phyloP scores from a whole-genome alignment of 257 asterid species.

The Schizonepeta tenuifolia region DNA sequence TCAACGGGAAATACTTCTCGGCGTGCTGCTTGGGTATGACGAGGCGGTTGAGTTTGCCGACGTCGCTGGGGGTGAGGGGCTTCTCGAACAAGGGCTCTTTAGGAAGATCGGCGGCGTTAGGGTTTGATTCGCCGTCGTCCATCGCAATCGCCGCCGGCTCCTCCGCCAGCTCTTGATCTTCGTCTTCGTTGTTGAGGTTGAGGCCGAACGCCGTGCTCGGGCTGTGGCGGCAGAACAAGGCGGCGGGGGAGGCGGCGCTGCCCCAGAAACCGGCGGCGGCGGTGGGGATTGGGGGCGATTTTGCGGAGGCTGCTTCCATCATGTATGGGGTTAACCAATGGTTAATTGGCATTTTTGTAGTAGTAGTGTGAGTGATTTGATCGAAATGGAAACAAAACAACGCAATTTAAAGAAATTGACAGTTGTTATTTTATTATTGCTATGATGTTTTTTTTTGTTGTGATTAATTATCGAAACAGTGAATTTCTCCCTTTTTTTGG shows the following conservation, averaged over 20 bases:
- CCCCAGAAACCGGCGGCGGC: slow-evolving; percentile 6
- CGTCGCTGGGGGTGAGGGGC: slow-evolving; percentile 89
- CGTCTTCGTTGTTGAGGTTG: slow-evolving; percentile 59
- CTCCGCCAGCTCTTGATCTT: slow-evolving; percentile 34
- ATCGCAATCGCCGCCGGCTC: neutral
- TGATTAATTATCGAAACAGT: slow-evolving; percentile 4
- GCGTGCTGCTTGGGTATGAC: slow-evolving; percentile 95
- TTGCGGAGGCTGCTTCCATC: slow-evolving; percentile 38
- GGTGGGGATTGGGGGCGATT: slow-evolving; percentile 18
- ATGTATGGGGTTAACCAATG: slow-evolving; percentile 44
- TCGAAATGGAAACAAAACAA: slow-evolving; percentile 24
- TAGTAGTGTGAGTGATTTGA: neutral
- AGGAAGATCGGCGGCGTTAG: slow-evolving; percentile 20
- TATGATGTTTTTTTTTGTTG: neutral
- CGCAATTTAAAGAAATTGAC: slow-evolving; percentile 25
- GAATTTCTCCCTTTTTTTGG: slow-evolving; percentile 12
- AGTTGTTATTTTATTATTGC: neutral
- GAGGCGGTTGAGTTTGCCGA: slow-evolving; percentile 91
- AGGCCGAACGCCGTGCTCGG: slow-evolving; percentile 24
- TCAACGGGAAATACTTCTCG: slow-evolving; percentile 72
- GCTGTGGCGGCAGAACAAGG: neutral
- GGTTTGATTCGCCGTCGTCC: slow-evolving; percentile 13
- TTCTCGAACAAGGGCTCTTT: slow-evolving; percentile 77
- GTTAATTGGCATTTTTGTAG: slow-evolving; percentile 55
- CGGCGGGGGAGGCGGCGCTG: slow-evolving; percentile 4